Base-by-base conservation (phyloP, 2,329 filamentous ascomycete species). In the Neoscytalidium dimidiatum region DNA sequence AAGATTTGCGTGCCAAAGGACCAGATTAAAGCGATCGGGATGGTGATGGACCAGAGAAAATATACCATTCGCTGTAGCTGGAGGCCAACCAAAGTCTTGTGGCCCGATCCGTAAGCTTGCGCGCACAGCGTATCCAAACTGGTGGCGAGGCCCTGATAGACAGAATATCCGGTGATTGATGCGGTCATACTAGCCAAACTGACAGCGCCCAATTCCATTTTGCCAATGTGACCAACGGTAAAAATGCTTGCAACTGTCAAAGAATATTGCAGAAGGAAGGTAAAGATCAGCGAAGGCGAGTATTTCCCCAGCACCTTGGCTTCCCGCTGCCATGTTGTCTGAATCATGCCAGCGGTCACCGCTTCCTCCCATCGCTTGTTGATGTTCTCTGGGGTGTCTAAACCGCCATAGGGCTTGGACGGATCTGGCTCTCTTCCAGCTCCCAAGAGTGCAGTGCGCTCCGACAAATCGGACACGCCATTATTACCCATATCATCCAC, bases 31-130 rank as follows among this genome's bases (percentile, higher is more conserved):
- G 84, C 86, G 69, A 95, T 91, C 0, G 92, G 92, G 19, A 92
- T 82, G 1, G 88, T 90, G 68, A 93, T 84, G 2, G 84, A 75
- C 81, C 90, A 89, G 2, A 95, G 83, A 73, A 95, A 94, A 73
- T 84, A 90, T 1, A 91, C 82, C 91, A 94, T 94, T 64, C 91
- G 85, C 78, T 95, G 91, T 68, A 92, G 84, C 71, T 95, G 92
- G 63, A 95, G 77, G 1, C 92, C 94, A 66, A 98, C 94, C 4
- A 98, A 86, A 70, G 94, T 91, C 74, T 91, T 96, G 75, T 90
- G 91, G 0, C 94, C 94, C 0, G 92, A 96, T 2, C 95, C 94
- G 74, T 96, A 98, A 0, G 95, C 94, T 77, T 98, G 94, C 0
- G 94, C 88, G 76, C 94, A 97, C 2, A 98, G 87, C 0, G 94